Evolutionary conservation across 2,329 filamentous ascomycete species (phyloP).

Genomic region (Exophiala viscosa): DNA sequence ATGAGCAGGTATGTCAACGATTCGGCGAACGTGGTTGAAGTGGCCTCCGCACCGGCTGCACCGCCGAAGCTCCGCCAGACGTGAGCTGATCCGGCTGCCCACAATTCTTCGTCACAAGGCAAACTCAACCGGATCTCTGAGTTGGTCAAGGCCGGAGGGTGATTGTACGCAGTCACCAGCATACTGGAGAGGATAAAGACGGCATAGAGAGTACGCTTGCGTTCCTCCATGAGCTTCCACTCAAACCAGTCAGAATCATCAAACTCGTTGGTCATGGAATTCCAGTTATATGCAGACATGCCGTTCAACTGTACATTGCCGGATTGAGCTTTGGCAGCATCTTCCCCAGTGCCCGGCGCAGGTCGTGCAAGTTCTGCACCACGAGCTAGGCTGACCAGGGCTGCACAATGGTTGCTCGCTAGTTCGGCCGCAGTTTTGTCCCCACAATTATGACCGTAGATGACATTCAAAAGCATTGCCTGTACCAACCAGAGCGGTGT

Average conservation of each 20-base stretch:
- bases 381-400: constrained; percentile 83
- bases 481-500: constrained; percentile 93
- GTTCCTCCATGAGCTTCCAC: constrained; percentile 86
- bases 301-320: constrained; percentile 40
- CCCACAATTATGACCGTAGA: constrained; percentile 91
- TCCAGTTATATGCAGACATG: constrained; percentile 43
- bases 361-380: constrained; percentile 72
- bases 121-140: constrained; percentile 87
- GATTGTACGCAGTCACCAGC: constrained; percentile 87
- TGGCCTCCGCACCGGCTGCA: constrained; percentile 62
- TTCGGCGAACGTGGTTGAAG: constrained; percentile 72
- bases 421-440: constrained; percentile 89
- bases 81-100: constrained; percentile 76
- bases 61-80: constrained; percentile 77
- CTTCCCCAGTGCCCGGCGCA: constrained; percentile 21
- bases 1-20: constrained; percentile 77
- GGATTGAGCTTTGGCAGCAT: constrained; percentile 31
- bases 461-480: constrained; percentile 92
- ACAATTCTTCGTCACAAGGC: constrained; percentile 90
- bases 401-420: constrained; percentile 85
- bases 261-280: constrained; percentile 33
- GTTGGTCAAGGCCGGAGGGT: constrained; percentile 84
- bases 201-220: constrained; percentile 86
- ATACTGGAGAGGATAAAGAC: constrained; percentile 91
- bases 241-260: constrained; percentile 77